phyloP scores from a whole-genome alignment of 352 stramenopile genomes.

The Phytophthora ramorum region DNA sequence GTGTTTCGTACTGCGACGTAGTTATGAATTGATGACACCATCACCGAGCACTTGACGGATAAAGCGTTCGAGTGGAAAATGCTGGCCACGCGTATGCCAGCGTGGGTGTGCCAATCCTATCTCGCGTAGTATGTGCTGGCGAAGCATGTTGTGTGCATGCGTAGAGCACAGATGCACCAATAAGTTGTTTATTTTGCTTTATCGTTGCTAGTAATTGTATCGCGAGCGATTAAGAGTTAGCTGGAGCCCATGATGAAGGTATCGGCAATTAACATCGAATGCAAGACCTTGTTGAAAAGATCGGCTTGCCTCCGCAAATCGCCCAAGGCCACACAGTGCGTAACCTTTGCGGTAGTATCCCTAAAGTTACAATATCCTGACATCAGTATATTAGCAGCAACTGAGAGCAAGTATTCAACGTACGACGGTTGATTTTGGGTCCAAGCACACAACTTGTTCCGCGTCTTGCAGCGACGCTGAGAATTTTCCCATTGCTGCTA shows the following conservation, averaged over 20 bases:
- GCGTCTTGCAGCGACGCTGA: constrained; percentile 57
- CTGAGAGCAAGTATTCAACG: constrained; percentile 6
- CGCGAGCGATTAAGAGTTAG: constrained; percentile 42
- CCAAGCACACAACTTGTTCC: constrained; percentile 54
- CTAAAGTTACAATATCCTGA: constrained; percentile 23
- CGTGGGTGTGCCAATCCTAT: constrained; percentile 6
- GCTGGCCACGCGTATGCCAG: too few species aligned
- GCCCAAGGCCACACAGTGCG: constrained; percentile 56
- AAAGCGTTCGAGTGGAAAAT: too few species aligned
- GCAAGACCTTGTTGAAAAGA: constrained; percentile 73
- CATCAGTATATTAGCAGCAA: neutral
- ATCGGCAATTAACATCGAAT: constrained; percentile 64
- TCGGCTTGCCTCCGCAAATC: constrained; percentile 60
- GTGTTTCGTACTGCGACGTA: too few species aligned
- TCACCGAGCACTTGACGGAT: neutral
- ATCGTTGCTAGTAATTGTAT: constrained; percentile 19
- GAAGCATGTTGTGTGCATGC: neutral
- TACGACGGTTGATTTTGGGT: constrained; percentile 63
- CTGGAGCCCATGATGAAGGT: constrained; percentile 66
- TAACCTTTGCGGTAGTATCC: constrained; percentile 77
- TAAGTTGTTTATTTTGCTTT: neutral
- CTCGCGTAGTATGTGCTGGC: neutral
- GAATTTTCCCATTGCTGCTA: constrained; percentile 59
- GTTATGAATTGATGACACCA: constrained; percentile 8
- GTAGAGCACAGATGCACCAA: neutral